Conservation (phyloP, 768 basidiomycete genomes). For the Roridomyces roridus region DNA sequence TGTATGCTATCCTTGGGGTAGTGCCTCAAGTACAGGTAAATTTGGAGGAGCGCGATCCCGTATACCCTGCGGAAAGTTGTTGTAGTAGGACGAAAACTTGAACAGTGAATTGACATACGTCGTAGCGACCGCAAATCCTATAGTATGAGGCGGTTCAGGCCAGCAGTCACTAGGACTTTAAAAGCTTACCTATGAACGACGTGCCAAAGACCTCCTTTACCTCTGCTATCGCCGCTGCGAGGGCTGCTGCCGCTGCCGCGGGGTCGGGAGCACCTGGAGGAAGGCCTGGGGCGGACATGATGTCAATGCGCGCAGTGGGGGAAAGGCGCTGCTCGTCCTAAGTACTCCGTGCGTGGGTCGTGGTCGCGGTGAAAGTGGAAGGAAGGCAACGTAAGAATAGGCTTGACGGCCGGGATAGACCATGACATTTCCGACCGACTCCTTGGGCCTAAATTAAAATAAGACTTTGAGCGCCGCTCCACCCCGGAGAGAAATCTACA, state of each 20-base stretch:
- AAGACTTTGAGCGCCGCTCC: too few relatives aligned
- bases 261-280: background rate
- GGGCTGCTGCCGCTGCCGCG: background rate
- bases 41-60: slow-evolving; percentile 10
- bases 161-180: background rate
- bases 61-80: slow-evolving; percentile 3
- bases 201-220: slow-evolving; percentile 18
- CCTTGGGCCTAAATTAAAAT: too few relatives aligned
- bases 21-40: slow-evolving; percentile 6
- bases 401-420: background rate
- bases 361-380: too few relatives aligned
- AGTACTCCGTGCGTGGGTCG: too few relatives aligned
- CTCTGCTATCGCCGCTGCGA: background rate
- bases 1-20: slow-evolving; percentile 8
- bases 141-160: background rate
- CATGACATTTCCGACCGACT: too few relatives aligned
- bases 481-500: too few relatives aligned
- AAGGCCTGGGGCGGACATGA: background rate
- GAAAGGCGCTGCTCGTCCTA: too few relatives aligned
- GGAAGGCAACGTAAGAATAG: background rate
- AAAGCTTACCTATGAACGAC: slow-evolving; percentile 4
- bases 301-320: too few relatives aligned
- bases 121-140: slow-evolving; percentile 16
- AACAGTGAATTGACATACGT: background rate
- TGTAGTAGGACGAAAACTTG: too few relatives aligned